Evolutionary conservation across 352 stramenopile genomes (phyloP).

Genomic region (Aphanomyces invadans): DNA sequence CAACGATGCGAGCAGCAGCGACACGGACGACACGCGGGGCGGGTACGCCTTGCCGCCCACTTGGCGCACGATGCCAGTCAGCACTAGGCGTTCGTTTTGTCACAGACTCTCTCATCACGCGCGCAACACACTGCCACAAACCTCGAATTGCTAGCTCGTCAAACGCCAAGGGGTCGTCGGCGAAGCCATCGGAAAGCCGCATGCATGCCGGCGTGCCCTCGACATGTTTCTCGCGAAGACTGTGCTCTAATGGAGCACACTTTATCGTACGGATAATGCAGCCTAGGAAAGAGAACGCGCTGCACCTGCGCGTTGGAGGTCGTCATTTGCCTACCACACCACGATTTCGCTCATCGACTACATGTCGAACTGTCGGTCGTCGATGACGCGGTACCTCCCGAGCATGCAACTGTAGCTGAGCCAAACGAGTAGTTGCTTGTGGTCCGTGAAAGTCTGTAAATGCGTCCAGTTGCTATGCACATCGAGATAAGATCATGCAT

Average conservation of each 20-base stretch:
- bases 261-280: no score
- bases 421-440: slow-evolving; percentile 37
- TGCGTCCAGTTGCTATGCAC: slow-evolving; percentile 39
- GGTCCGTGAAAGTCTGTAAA: slow-evolving; percentile 32
- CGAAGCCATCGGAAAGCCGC: slow-evolving; percentile 33
- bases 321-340: neutral
- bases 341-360: no score
- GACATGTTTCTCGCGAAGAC: neutral
- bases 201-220: neutral
- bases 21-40: slow-evolving; percentile 49
- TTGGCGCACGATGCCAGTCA: slow-evolving; percentile 44
- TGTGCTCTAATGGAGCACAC: neutral
- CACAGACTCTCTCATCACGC: neutral
- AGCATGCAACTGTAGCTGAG: slow-evolving; percentile 37
- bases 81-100: slow-evolving; percentile 16
- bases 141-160: slow-evolving; percentile 55
- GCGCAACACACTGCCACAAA: neutral
- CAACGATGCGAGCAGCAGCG: slow-evolving; percentile 26
- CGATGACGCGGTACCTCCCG: slow-evolving; percentile 20
- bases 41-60: slow-evolving; percentile 51
- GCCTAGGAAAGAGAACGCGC: neutral
- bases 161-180: slow-evolving; percentile 47
- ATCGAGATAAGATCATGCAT: no score
- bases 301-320: slow-evolving; percentile 1
- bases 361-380: no score